Evolutionary conservation across 2,329 filamentous ascomycete genomes (phyloP).

Genomic region (Ophiocordyceps camponoti-saundersi): DNA sequence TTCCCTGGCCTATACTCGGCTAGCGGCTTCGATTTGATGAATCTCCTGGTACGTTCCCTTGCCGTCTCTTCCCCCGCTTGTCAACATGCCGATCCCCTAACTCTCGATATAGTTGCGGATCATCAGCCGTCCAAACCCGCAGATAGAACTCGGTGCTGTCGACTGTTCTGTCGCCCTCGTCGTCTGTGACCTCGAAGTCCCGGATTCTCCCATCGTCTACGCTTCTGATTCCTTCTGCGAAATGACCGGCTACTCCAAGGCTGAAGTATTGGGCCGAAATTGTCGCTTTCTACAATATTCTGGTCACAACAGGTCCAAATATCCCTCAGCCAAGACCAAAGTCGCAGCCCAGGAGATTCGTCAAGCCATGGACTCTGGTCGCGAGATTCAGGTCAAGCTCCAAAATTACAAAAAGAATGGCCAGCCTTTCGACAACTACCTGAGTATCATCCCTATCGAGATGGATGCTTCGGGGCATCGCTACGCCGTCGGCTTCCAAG

Average conservation of each 20-base stretch:
- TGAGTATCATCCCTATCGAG: conserved; percentile 70
- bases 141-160: conserved; percentile 65
- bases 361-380: conserved; percentile 23
- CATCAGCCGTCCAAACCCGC: conserved; percentile 51
- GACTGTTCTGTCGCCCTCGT: conserved; percentile 74
- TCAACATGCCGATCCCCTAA: neutral
- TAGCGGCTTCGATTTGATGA: conserved; percentile 38
- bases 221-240: conserved; percentile 65
- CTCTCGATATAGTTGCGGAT: conserved; percentile 35
- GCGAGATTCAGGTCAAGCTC: conserved; percentile 34
- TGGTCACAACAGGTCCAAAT: conserved; percentile 24
- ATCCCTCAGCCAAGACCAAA: conserved; percentile 12
- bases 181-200: conserved; percentile 58
- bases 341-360: conserved; percentile 40
- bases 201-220: conserved; percentile 69
- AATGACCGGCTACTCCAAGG: conserved; percentile 59
- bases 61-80: neutral
- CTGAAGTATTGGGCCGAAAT: conserved; percentile 63
- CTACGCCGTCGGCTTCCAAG: conserved; percentile 70
- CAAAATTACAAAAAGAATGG: conserved; percentile 75
- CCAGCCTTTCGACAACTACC: conserved; percentile 60
- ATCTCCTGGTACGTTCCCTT: conserved; percentile 28
- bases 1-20: conserved; percentile 38
- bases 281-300: conserved; percentile 74
- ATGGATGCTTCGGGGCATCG: conserved; percentile 48